Base-by-base conservation (phyloP, 805 yeast species). In the Brettanomyces anomalus region DNA sequence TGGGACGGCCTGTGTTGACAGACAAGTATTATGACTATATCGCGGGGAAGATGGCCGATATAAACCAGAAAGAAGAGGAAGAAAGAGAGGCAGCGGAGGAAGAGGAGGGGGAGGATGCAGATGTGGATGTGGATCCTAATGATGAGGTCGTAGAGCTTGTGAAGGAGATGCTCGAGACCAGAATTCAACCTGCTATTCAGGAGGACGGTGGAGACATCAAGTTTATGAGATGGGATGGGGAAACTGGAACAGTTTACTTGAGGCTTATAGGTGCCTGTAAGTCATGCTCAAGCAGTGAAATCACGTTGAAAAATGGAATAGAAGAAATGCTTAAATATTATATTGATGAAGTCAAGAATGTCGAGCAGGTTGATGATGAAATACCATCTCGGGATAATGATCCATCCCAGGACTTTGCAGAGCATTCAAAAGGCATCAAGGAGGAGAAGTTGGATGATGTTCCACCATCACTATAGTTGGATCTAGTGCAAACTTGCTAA, bases 191-290 rank as follows among this genome's bases (percentile, higher is more conserved):
- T 1, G 96, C 97, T 1, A 88, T 93, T 45, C 95, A 88, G 66
- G 99, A 93, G 56, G 99, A 93, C 56, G 99, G 99, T 48, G 99
- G 99, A 30, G 97, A 93, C 57, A 81, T 93, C 48, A 89, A 86
- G 53, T 94, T 79, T 60, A 74, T 85, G 46, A 93, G 86, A 5
- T 89, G 85, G 58, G 86, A 85, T 44, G 87, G 83, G 49, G 85
- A 81, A 45, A 72, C 83, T 1, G 98, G 98, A 2, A 79, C 83
- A 13, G 97, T 94, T 5, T 85, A 77, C 60, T 75, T 93, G 53
- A 87, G 85, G 59, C 68, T 93, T 37, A 89, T 86, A 54, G 99
- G 99, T 39, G 97, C 98, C 6, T 93, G 99, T 65, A 81, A 95
- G 43, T 76, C 94, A 2, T 93, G 99, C 54, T 87, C 95, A 4